Evolutionary conservation across 345 rosid genomes (phyloP).

Genomic region (Cardamine occulta): DNA sequence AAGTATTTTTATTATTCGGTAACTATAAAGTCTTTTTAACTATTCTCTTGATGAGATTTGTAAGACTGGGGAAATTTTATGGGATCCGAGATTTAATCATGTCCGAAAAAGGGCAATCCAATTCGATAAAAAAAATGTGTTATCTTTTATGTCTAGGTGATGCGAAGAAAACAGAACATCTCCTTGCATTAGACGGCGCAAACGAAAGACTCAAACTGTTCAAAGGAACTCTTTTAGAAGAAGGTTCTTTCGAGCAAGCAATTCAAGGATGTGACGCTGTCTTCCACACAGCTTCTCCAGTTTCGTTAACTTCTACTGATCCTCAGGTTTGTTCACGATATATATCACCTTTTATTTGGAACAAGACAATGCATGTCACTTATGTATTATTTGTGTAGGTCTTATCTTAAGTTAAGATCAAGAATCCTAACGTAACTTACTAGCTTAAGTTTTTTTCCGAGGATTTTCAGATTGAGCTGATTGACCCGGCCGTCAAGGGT

Average conservation of each 20-base stretch:
- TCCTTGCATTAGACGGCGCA: constrained; percentile 41
- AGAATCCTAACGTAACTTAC: not conserved
- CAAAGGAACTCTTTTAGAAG: constrained; percentile 42
- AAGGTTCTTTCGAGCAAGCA: constrained; percentile 46
- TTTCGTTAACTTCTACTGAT: constrained; percentile 35
- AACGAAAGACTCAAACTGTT: constrained; percentile 44
- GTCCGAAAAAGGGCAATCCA: not conserved
- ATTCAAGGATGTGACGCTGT: constrained; percentile 65
- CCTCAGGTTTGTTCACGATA: constrained; percentile 43
- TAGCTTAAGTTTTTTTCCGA: not conserved
- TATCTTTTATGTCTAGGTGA: not conserved
- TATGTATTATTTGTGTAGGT: not conserved
- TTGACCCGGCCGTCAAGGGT: constrained; percentile 59
- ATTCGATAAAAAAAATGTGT: not conserved
- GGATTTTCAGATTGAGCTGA: constrained; percentile 39
- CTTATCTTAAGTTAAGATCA: not conserved
- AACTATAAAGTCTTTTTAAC: not conserved
- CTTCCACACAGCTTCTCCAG: constrained; percentile 65
- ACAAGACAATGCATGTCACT: not conserved
- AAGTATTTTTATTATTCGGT: not conserved
- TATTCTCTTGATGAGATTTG: not conserved
- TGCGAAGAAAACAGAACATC: constrained; percentile 39
- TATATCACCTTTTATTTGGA: constrained; percentile 21
- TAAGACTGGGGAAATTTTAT: not conserved
- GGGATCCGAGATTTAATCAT: not conserved